These are phyloP conservation scores for Neurospora africana DNA, from an alignment of 495 filamentous ascomycete species.

Conservation along the genomic window DNA sequence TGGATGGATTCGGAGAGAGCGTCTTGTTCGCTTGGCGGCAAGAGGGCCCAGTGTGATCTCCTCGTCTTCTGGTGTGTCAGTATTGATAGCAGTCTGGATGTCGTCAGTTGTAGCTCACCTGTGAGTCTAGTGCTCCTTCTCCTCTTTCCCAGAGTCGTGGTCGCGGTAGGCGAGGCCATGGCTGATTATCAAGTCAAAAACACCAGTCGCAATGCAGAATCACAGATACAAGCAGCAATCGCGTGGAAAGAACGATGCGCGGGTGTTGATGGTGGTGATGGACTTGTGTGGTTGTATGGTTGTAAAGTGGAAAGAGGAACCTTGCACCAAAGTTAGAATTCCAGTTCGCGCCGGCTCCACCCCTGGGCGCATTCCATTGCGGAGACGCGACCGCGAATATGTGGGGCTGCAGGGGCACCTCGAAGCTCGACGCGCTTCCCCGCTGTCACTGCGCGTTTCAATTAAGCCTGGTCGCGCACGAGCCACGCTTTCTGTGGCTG, in stretches of 20 bases:
- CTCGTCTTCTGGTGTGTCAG: constrained; percentile 22
- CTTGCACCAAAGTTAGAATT: constrained; percentile 5
- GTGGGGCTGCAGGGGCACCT: constrained; percentile 9
- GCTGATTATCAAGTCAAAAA: constrained; percentile 30
- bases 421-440: background rate
- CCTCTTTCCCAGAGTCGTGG: constrained; percentile 64
- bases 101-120: constrained; percentile 40
- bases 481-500: background rate
- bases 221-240: background rate
- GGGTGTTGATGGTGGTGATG: constrained; percentile 8
- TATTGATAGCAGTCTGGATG: constrained; percentile 9
- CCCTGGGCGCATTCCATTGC: constrained; percentile 7
- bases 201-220: constrained; percentile 10
- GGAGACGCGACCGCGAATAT: constrained; percentile 16
- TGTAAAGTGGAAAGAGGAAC: constrained; percentile 7
- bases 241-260: constrained; percentile 20
- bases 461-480: constrained; percentile 9
- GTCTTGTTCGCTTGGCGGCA: constrained; percentile 53
- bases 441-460: constrained; percentile 12
- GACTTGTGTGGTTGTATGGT: background rate
- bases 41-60: constrained; percentile 16
- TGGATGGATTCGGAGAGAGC: constrained; percentile 19
- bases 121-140: constrained; percentile 43
- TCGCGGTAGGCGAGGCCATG: constrained; percentile 26
- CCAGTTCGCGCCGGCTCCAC: background rate